A percentile compares a stretch with the other conserved stretches of the same genome.
phyloP scores from a whole-genome alignment of 2,329 filamentous ascomycete genomes.

The Sordariomycetes sp. region DNA sequence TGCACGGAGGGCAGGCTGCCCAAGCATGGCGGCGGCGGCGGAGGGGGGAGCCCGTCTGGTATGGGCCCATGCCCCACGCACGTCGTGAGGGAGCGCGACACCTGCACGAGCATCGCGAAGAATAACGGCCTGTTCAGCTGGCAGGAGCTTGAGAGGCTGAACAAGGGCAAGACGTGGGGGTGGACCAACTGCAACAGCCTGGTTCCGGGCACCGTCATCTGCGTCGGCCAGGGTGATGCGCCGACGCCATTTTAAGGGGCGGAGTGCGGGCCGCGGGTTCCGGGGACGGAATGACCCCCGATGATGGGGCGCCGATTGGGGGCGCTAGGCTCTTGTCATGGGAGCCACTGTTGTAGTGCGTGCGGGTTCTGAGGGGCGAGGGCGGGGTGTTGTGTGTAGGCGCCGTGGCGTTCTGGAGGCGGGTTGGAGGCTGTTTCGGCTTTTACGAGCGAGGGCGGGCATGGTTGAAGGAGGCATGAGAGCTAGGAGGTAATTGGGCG shows the following conservation, averaged over 20 bases:
- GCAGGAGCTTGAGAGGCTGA: slow-evolving; percentile 16
- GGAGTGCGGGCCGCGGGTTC: slow-evolving; percentile 19
- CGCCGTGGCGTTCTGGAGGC: not conserved
- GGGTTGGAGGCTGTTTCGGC: not conserved
- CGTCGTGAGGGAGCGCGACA: slow-evolving; percentile 9
- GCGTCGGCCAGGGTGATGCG: slow-evolving; percentile 17
- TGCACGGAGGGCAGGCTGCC: slow-evolving; percentile 16
- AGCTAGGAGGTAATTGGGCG: too few relatives aligned
- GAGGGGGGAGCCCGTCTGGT: slow-evolving; percentile 6
- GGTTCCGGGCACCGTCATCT: slow-evolving; percentile 14
- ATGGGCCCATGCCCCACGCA: slow-evolving; percentile 23
- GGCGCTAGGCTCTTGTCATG: slow-evolving; percentile 15
- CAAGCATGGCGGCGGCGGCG: slow-evolving; percentile 5
- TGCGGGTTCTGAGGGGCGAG: slow-evolving; percentile 32
- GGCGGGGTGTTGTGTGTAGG: not conserved
- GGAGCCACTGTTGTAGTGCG: slow-evolving; percentile 17
- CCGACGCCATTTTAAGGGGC: slow-evolving; percentile 18
- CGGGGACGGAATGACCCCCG: slow-evolving; percentile 12
- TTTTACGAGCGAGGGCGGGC: too few relatives aligned
- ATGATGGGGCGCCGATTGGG: slow-evolving; percentile 8
- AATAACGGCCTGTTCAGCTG: slow-evolving; percentile 7
- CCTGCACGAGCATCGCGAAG: slow-evolving; percentile 18
- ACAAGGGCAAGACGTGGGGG: slow-evolving; percentile 22
- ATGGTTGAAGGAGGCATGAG: too few relatives aligned
- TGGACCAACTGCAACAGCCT: slow-evolving; percentile 19